Conservation (phyloP, 768 basidiomycete species). For the Suillus americanus region DNA sequence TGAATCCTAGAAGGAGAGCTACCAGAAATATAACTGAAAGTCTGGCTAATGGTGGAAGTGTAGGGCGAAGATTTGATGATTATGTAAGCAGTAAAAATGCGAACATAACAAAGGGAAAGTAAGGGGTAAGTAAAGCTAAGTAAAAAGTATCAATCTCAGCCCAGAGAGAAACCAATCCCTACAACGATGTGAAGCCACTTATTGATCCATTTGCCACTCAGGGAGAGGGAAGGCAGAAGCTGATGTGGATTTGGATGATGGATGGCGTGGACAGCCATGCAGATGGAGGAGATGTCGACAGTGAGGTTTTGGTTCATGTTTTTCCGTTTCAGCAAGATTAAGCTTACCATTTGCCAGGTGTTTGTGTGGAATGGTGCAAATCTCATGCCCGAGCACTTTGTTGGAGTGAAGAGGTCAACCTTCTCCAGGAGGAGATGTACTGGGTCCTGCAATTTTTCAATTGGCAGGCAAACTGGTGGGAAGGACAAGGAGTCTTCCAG, state of each 20-base stretch:
- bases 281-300: neutral
- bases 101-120: too few species aligned
- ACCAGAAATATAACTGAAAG: too few species aligned
- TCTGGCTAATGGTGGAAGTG: too few species aligned
- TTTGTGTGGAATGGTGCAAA: neutral
- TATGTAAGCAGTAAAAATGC: too few species aligned
- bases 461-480: neutral
- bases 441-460: neutral
- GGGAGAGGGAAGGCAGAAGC: neutral
- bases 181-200: neutral
- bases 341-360: neutral
- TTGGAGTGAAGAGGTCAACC: neutral
- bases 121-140: too few species aligned
- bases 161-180: too few species aligned
- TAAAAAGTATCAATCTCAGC: too few species aligned
- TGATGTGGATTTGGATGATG: neutral
- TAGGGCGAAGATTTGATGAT: too few species aligned
- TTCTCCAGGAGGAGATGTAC: conserved; percentile 3
- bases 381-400: neutral
- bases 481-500: neutral
- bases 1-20: too few species aligned
- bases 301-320: neutral
- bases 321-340: neutral
- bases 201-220: too few species aligned
- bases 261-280: neutral